These are phyloP conservation scores for Castanopsis chinensis DNA, from an alignment of 306 rosid species.

Conservation along the genomic window DNA sequence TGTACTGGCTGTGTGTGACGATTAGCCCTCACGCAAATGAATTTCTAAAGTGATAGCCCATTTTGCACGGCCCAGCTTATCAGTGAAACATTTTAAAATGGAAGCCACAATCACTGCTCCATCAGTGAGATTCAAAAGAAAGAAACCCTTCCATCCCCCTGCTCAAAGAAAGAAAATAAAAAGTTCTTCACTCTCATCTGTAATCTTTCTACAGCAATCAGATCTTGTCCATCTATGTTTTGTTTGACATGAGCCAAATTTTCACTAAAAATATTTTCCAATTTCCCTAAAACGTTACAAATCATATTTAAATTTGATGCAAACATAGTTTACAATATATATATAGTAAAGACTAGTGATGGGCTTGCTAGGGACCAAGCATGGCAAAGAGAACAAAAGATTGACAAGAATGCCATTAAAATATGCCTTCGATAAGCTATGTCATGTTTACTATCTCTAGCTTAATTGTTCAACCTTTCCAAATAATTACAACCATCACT, in stretches of 20 bases:
- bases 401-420: neutral
- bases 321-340: neutral
- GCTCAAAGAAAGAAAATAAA: neutral
- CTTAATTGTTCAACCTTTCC: neutral
- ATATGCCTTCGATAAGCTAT: neutral
- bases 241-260: neutral
- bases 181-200: neutral
- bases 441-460: neutral
- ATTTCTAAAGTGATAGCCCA: no score
- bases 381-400: neutral
- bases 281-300: neutral
- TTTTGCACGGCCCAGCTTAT: neutral
- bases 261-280: neutral
- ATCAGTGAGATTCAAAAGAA: neutral
- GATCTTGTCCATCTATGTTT: neutral
- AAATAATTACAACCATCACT: neutral
- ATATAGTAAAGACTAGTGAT: neutral
- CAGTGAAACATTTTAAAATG: neutral
- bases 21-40: no score
- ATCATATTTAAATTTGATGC: neutral
- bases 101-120: neutral
- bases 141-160: neutral
- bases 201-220: neutral
- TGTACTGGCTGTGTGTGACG: no score
- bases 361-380: neutral